phyloP scores from a whole-genome alignment of 2,329 filamentous ascomycete genomes.

The Allantophomopsis lycopodina region DNA sequence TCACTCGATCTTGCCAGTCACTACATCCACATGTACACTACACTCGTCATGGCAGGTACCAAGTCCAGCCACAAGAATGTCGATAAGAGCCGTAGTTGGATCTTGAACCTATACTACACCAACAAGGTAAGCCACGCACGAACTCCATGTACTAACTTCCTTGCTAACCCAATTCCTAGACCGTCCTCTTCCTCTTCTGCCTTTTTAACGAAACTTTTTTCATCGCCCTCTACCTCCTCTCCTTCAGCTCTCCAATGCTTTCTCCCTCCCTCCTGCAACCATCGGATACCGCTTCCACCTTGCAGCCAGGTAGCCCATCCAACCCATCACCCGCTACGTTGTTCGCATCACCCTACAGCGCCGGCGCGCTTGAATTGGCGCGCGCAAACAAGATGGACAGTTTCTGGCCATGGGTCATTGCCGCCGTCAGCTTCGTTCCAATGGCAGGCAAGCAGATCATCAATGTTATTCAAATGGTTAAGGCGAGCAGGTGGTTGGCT shows the following conservation, averaged over 20 bases:
- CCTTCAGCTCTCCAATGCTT: constrained; percentile 82
- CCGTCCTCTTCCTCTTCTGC: constrained; percentile 83
- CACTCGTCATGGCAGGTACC: constrained; percentile 71
- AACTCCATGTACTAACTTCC: background rate
- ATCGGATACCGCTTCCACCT: constrained; percentile 35
- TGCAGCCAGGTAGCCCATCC: constrained; percentile 53
- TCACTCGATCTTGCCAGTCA: constrained; percentile 88
- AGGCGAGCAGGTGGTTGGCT: constrained; percentile 82
- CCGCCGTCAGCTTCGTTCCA: constrained; percentile 66
- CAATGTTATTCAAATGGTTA: constrained; percentile 87
- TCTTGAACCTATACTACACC: constrained; percentile 92
- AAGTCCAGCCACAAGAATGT: constrained; percentile 85
- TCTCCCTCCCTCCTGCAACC: constrained; percentile 67
- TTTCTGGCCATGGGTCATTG: constrained; percentile 65
- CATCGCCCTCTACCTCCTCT: constrained; percentile 93
- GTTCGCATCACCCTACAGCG: constrained; percentile 83
- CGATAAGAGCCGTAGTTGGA: constrained; percentile 73
- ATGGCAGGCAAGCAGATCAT: constrained; percentile 90
- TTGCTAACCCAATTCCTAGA: constrained; percentile 33
- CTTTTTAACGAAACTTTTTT: constrained; percentile 92
- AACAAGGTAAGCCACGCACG: constrained; percentile 61
- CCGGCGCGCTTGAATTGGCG: constrained; percentile 82
- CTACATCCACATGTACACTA: constrained; percentile 99
- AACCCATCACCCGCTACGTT: constrained; percentile 58
- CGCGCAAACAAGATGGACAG: constrained; percentile 88